These are phyloP conservation scores for Candida sonorensis DNA, from an alignment of 805 yeast species.

Conservation along the genomic window DNA sequence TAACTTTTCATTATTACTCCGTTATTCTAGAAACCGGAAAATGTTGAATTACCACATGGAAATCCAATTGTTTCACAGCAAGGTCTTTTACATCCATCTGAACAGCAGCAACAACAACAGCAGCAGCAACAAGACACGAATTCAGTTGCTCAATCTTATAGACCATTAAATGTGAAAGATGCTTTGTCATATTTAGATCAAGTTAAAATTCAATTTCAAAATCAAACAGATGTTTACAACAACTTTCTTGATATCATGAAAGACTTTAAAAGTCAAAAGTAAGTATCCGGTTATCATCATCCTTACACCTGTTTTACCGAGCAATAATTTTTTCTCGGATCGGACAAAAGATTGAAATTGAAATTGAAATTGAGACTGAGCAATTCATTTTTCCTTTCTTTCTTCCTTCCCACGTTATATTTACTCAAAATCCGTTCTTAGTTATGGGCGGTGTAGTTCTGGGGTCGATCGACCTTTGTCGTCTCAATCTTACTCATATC, in stretches of 20 bases:
- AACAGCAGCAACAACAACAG: constrained; percentile 11
- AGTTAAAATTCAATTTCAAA: constrained; percentile 85
- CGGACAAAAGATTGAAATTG: too few species aligned
- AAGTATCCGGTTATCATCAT: constrained; percentile 30
- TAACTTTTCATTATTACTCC: constrained; percentile 15
- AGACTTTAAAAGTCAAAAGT: constrained; percentile 92
- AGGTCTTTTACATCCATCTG: too few species aligned
- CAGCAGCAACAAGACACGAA: constrained; percentile 21
- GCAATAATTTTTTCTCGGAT: too few species aligned
- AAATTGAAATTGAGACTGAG: too few species aligned
- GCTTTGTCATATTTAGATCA: constrained; percentile 94
- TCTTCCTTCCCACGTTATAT: too few species aligned
- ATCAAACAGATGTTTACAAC: constrained; percentile 93
- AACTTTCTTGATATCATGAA: constrained; percentile 97
- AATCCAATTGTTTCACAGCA: constrained; percentile 20
- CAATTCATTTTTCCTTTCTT: too few species aligned
- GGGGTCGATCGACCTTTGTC: constrained; percentile 4
- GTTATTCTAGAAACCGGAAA: constrained; percentile 19
- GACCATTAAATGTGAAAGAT: constrained; percentile 92
- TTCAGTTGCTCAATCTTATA: constrained; percentile 33
- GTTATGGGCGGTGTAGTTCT: too few species aligned
- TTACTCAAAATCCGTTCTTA: too few species aligned
- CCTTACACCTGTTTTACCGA: too few species aligned
- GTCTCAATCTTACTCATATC: too few species aligned
- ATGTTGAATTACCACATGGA: constrained; percentile 25